A percentile compares a stretch with the other conserved stretches of the same genome.
phyloP scores from a whole-genome alignment of 345 rosid species.

The Mercurialis annua region DNA sequence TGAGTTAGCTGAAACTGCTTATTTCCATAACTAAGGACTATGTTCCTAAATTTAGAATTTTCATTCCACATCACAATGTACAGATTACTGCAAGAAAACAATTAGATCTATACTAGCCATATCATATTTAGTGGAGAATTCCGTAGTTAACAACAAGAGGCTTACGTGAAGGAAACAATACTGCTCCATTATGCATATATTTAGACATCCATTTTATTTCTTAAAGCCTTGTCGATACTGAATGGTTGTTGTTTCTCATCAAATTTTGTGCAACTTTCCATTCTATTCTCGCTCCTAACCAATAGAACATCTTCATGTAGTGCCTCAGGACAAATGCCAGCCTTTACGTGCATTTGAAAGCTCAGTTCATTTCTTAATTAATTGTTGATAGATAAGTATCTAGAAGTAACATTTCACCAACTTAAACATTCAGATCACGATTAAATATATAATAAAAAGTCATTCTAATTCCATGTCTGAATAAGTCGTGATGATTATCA shows the following conservation, averaged over 20 bases:
- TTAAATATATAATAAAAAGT: not conserved
- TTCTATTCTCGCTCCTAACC: not conserved
- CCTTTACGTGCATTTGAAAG: not conserved
- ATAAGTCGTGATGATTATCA: too few relatives aligned
- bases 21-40: too few relatives aligned
- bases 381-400: not conserved
- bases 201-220: not conserved
- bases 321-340: not conserved
- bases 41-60: too few relatives aligned
- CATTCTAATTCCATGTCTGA: not conserved
- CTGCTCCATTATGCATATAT: not conserved
- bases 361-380: not conserved
- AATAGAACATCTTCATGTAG: not conserved
- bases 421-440: not conserved
- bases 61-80: too few relatives aligned
- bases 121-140: not conserved
- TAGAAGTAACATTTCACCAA: not conserved
- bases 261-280: not conserved
- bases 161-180: conserved; percentile 2
- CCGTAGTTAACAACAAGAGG: not conserved
- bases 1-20: too few relatives aligned
- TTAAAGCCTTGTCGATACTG: not conserved
- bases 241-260: not conserved
- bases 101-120: not conserved
- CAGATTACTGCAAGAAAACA: not conserved